These are phyloP conservation scores for Albugo laibachii DNA, from an alignment of 352 stramenopile species.

Conservation along the genomic window DNA sequence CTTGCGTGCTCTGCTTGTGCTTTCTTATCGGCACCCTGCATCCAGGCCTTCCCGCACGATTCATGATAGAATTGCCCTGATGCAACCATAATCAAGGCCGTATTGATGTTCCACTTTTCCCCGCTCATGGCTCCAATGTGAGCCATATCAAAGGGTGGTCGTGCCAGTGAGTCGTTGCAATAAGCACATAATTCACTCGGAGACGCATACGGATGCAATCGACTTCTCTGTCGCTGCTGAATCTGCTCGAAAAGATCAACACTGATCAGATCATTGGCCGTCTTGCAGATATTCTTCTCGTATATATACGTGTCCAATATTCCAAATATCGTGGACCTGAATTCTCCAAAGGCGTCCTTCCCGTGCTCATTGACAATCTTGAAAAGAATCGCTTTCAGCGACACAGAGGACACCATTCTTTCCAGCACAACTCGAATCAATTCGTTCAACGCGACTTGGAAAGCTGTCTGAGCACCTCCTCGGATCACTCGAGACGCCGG, in stretches of 20 bases:
- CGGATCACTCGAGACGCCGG: constrained; percentile 33
- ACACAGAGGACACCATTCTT: constrained; percentile 86
- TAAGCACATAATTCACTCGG: constrained; percentile 59
- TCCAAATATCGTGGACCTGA: constrained; percentile 86
- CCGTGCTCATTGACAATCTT: constrained; percentile 91
- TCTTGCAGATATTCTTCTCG: constrained; percentile 81
- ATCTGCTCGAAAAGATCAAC: constrained; percentile 73
- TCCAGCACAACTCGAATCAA: constrained; percentile 87
- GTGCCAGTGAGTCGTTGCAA: constrained; percentile 56
- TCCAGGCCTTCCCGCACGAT: constrained; percentile 69
- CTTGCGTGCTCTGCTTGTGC: background rate
- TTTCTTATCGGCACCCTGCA: constrained; percentile 23
- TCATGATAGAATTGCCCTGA: constrained; percentile 69
- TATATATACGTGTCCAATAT: constrained; percentile 89
- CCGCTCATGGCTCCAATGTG: constrained; percentile 35
- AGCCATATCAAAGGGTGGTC: constrained; percentile 68
- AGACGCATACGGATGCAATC: constrained; percentile 43
- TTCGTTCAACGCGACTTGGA: constrained; percentile 80
- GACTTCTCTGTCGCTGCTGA: constrained; percentile 49
- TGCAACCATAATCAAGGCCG: constrained; percentile 64
- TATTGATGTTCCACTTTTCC: constrained; percentile 64
- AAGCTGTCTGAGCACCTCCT: constrained; percentile 45
- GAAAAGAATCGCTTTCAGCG: constrained; percentile 83
- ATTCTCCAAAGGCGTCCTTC: constrained; percentile 84
- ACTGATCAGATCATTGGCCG: constrained; percentile 63